Evolutionary conservation across 2,329 filamentous ascomycete genomes (phyloP).

Genomic region (Trichoderma gracile): DNA sequence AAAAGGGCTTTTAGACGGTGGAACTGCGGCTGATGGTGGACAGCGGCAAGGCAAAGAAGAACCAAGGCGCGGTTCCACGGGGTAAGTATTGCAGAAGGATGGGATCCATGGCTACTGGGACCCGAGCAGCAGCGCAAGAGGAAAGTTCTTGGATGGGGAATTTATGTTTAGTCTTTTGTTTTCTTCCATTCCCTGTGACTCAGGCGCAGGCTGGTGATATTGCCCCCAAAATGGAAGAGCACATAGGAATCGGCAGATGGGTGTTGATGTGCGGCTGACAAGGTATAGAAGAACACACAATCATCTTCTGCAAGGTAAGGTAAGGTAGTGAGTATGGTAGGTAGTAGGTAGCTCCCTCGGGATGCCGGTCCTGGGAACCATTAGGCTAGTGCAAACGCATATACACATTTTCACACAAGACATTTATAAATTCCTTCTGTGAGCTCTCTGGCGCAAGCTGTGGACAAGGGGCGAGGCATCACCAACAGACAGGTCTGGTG

Average conservation of each 20-base stretch:
- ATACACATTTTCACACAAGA: neutral
- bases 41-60: neutral
- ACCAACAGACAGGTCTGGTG: neutral
- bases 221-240: conserved; percentile 17
- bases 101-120: neutral
- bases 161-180: neutral
- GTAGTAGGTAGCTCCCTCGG: neutral
- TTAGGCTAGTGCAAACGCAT: conserved; percentile 9
- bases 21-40: conserved; percentile 4
- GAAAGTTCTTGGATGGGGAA: conserved; percentile 17
- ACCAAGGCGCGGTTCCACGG: neutral
- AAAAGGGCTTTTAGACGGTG: conserved; percentile 23
- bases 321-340: neutral
- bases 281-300: conserved; percentile 1
- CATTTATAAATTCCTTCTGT: too few species aligned
- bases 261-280: conserved; percentile 18
- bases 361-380: neutral
- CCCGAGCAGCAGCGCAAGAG: conserved; percentile 1
- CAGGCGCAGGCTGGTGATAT: conserved; percentile 25
- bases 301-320: too few species aligned
- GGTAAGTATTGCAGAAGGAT: conserved; percentile 16
- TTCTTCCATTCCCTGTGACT: neutral
- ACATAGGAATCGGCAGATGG: conserved; percentile 13
- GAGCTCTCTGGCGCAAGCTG: too few species aligned
- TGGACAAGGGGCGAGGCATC: too few species aligned